Base-by-base conservation (phyloP, 2,329 filamentous ascomycete species). In the Harringtonia lauricola region DNA sequence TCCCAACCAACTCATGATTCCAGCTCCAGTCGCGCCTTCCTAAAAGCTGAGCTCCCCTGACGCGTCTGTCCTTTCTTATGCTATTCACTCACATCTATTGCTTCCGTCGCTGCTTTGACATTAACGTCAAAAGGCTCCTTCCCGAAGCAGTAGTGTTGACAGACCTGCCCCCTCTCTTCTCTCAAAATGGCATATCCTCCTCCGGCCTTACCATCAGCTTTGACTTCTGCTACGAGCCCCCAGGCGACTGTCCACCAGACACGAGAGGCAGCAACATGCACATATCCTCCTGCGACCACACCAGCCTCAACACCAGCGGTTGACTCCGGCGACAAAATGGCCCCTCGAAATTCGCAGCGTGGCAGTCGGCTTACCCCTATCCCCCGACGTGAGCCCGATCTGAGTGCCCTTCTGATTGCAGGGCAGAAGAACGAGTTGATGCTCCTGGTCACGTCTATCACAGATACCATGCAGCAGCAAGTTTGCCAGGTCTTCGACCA, bases 381-480 rank as follows among this genome's bases (percentile, higher is more conserved):
- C 34, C 56, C 58, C 45, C 66, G 64, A 46, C 65, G 69, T 17
- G 62, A 71, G 31, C 65, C 71, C 34, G 73, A 78, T 48, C 52
- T 79, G 48, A 74, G 67, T 42, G 63, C 64, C 22, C 55, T 73
- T 41, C 56, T 79, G 31, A 70, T 59, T 18, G 37, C 58, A 5
- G 60, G 65, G 2, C 72, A 79, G 53, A 70, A 65, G 51, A 62
- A 63, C 28, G 74, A 79, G 45, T 57, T 81, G 34, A 59, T 64
- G n/a, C 61, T 64, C 4, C 64, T 81, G 13, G 58, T 76, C 45
- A 63, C 57, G 22, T 64, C 66, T 37, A 71, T 78, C 48, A 71
- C 70, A 30, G 74, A 79, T 39, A 64, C 64, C 31, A 74, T 81
- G 64, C 65, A 71, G 44, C 66, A 65, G 41, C 66, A 74, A 34